Base-by-base conservation (phyloP, 192 early-diverging fungal species). In the Gigaspora rosea region DNA sequence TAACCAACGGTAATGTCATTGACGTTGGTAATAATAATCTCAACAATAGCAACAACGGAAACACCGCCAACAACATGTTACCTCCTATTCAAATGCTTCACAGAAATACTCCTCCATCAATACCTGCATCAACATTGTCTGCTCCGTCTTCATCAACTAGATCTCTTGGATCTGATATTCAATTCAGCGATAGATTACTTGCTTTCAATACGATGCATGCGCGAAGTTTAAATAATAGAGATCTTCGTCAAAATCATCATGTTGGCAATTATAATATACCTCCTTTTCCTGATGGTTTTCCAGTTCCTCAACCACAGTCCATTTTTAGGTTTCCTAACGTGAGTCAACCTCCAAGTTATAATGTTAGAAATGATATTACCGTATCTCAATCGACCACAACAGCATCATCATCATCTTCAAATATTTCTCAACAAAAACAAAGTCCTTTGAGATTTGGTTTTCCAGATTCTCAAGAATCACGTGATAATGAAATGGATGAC, bases 81-180 rank as follows among this genome's bases (percentile, higher is more conserved):
- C 71, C 71, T 52, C 71, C 71, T 7, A 72, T 72, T 56, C 71
- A 72, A 56, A 57, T 72, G 33, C 8, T 20, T 36, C 27, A 36
- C 12, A 15, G 54, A 16, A 72, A 52, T 72, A 10, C 32, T 36
- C 41, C 71, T 27, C 13, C 54, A 36, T 58, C 71, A 52, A 20
- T 72, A 0, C 35, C 70, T 27, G 33, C 70, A 7, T 16, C 70
- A 51, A 35, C 69, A 20, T 32, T 56, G 33, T 57, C 52, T n/a
- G 27, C 50, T 72, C 35, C 70, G 11, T 32, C 70, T 72, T 56
- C 51, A 15, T 20, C 32, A 11, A 72, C 52, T 36, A 57, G 48
- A n/a, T 7, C 12, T 41, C 32, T 56, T 32, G 46, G 18, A 52
- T 71, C 48, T 8, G 63, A 65, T 65, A 27, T 16, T 61, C n/a